Percentiles rank a stretch among this genome's conserved stretches.
Conservation (phyloP, 2,329 filamentous ascomycete genomes). For the Ilyonectria sp. region DNA sequence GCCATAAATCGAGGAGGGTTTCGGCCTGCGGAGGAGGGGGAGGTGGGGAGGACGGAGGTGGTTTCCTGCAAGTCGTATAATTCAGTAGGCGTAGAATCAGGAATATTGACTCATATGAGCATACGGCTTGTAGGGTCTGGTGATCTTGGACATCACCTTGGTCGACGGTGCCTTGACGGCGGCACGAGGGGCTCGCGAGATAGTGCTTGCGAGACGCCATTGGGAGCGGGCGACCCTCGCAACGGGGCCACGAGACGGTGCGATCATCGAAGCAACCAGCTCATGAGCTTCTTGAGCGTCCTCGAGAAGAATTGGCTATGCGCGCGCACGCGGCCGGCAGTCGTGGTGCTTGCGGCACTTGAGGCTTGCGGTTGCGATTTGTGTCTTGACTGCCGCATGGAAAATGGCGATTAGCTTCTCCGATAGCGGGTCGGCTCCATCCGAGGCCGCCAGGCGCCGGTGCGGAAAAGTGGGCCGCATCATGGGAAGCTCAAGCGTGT, state of each 20-base stretch:
- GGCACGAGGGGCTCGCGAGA: conserved; percentile 43
- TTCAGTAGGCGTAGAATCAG: conserved; percentile 25
- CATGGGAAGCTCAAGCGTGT: conserved; percentile 10
- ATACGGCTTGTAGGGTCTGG: conserved; percentile 52
- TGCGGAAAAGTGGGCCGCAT: conserved; percentile 29
- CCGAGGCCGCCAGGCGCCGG: conserved; percentile 30
- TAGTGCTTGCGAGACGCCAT: conserved; percentile 51
- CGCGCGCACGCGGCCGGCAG: conserved; percentile 1
- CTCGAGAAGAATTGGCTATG: conserved; percentile 1
- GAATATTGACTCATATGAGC: conserved; percentile 3
- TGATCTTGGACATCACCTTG: conserved; percentile 43
- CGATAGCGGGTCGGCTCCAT: conserved; percentile 42
- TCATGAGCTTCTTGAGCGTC: conserved; percentile 24
- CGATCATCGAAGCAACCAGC: conserved; percentile 50
- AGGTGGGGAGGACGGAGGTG: conserved; percentile 26
- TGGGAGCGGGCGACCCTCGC: conserved; percentile 35
- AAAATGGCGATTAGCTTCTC: conserved; percentile 31
- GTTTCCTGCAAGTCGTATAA: conserved; percentile 31
- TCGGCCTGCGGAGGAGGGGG: conserved; percentile 47
- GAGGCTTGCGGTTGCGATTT: conserved; percentile 18
- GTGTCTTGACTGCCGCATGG: conserved; percentile 21
- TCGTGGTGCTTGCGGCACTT: not conserved
- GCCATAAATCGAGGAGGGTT: conserved; percentile 55
- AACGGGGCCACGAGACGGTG: conserved; percentile 45
- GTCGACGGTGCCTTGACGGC: conserved; percentile 36